These are phyloP conservation scores for Aspergillus bertholletiae DNA, from an alignment of 495 filamentous ascomycete genomes.

Conservation along the genomic window DNA sequence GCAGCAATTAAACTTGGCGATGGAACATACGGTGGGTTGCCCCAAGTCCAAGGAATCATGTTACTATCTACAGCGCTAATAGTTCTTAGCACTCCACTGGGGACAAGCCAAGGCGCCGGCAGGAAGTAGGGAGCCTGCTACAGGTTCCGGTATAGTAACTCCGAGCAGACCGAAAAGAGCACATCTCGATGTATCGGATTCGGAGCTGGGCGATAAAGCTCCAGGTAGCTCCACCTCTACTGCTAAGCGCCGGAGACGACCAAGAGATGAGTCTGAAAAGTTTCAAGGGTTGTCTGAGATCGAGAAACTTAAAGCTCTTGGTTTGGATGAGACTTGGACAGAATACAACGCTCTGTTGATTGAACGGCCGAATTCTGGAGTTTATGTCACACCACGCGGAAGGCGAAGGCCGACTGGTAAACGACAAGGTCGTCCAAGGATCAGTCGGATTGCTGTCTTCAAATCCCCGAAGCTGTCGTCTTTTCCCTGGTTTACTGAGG, in stretches of 20 bases:
- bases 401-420: constrained; percentile 40
- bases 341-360: constrained; percentile 40
- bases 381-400: constrained; percentile 51
- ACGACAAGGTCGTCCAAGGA: constrained; percentile 46
- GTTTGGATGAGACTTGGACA: constrained; percentile 42
- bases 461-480: constrained; percentile 38
- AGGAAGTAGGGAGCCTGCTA: not conserved
- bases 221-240: not conserved
- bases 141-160: not conserved
- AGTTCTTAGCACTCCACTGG: constrained; percentile 6
- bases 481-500: constrained; percentile 36
- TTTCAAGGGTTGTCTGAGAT: constrained; percentile 30
- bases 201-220: constrained; percentile 1
- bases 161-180: constrained; percentile 4
- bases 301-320: constrained; percentile 38
- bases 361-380: constrained; percentile 39
- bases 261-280: constrained; percentile 17
- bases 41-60: not conserved
- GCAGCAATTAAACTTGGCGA: constrained; percentile 20
- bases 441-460: constrained; percentile 49
- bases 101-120: constrained; percentile 2
- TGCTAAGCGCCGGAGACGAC: not conserved
- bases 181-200: constrained; percentile 2
- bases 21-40: constrained; percentile 30
- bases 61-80: not conserved